Conservation (phyloP, 202 grass and related monocot species). For the Schoenoplectus tabernaemontani region DNA sequence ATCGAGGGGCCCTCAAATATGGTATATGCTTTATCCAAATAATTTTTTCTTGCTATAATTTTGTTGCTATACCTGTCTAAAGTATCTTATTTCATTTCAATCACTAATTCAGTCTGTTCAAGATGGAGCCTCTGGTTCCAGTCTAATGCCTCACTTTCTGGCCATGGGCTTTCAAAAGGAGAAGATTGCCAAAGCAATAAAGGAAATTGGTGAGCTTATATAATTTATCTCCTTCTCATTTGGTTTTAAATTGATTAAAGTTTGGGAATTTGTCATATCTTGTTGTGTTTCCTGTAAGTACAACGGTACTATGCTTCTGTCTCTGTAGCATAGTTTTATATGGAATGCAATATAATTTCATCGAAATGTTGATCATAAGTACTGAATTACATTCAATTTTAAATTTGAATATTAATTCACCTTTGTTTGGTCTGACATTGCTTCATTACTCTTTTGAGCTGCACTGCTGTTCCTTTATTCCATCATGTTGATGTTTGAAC, state of each 20-base stretch:
- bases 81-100: constrained; percentile 22
- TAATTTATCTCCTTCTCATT: constrained; percentile 23
- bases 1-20: not conserved
- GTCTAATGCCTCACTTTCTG: constrained; percentile 34
- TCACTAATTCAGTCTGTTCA: constrained; percentile 23
- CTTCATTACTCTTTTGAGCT: not conserved
- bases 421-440: not conserved
- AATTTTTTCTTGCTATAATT: constrained; percentile 15
- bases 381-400: not conserved
- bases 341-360: not conserved
- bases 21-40: constrained; percentile 3
- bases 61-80: not conserved
- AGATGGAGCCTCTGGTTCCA: constrained; percentile 26
- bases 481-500: not conserved
- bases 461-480: not conserved
- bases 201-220: constrained; percentile 35
- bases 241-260: not conserved
- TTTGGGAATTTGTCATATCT: not conserved
- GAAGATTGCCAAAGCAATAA: constrained; percentile 42
- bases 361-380: not conserved
- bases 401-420: not conserved
- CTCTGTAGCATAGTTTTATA: not conserved
- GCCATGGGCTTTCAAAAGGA: constrained; percentile 64
- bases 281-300: not conserved
- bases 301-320: not conserved